Percentiles rank a stretch among this genome's conserved stretches.
Conservation (phyloP, 1,139 yeast species). For the Zhuliangozyma blackwelliae region DNA sequence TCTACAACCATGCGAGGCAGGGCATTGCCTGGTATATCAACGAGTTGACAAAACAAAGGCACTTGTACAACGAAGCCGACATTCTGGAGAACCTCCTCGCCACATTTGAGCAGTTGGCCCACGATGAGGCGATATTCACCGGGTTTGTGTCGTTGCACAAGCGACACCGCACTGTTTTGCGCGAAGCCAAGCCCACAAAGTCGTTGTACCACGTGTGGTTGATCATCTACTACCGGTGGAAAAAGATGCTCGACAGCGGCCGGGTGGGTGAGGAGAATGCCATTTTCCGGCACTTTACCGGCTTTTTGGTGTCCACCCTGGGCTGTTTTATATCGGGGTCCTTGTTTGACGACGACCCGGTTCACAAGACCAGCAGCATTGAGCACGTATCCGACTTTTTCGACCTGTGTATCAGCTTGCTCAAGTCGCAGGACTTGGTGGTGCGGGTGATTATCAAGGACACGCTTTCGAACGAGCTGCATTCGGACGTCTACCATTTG, state of each 20-base stretch:
- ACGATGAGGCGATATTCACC: constrained; percentile 61
- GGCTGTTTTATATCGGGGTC: constrained; percentile 45
- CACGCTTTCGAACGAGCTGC: constrained; percentile 43
- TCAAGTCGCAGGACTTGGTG: constrained; percentile 48
- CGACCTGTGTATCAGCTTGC: constrained; percentile 46
- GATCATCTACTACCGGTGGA: constrained; percentile 56
- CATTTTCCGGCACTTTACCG: constrained; percentile 58
- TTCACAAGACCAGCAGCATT: constrained; percentile 22
- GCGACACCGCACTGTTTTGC: constrained; percentile 52
- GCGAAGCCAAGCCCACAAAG: constrained; percentile 55
- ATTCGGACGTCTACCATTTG: constrained; percentile 39
- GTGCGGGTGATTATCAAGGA: constrained; percentile 45
- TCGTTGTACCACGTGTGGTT: constrained; percentile 62
- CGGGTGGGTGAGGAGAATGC: constrained; percentile 29
- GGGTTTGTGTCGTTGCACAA: constrained; percentile 78
- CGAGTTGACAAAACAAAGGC: constrained; percentile 22
- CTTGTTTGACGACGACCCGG: constrained; percentile 22
- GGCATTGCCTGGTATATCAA: constrained; percentile 44
- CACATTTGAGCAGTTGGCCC: constrained; percentile 46
- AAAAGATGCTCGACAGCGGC: constrained; percentile 22
- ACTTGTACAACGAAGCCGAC: constrained; percentile 6
- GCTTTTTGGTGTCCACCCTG: constrained; percentile 55
- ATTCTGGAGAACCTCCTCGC: constrained; percentile 27
- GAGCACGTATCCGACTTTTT: constrained; percentile 40
- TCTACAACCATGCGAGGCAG: constrained; percentile 48